phyloP scores from a whole-genome alignment of 345 rosid genomes.

The Euphorbia lathyris region DNA sequence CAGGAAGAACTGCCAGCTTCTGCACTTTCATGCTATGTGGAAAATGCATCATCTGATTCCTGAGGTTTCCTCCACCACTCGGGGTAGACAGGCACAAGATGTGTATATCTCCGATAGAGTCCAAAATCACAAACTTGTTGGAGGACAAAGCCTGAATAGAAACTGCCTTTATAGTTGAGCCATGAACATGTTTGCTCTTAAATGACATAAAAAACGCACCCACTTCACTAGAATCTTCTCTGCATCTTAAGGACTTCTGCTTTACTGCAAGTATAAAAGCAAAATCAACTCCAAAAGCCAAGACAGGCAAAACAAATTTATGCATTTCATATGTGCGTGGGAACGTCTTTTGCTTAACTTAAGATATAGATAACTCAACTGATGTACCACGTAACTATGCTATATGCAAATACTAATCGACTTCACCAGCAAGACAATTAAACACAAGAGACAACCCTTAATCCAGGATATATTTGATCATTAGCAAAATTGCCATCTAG shows the following conservation, averaged over 20 bases:
- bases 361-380: slow-evolving; percentile 14
- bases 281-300: slow-evolving; percentile 17
- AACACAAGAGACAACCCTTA: slow-evolving; percentile 17
- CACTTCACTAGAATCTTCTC: slow-evolving; percentile 41
- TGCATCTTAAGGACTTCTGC: slow-evolving; percentile 44
- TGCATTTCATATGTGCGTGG: slow-evolving; percentile 1
- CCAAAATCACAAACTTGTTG: slow-evolving; percentile 55
- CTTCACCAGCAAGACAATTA: background rate
- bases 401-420: background rate
- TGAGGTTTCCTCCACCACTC: slow-evolving; percentile 35
- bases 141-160: slow-evolving; percentile 57
- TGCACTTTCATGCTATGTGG: slow-evolving; percentile 64
- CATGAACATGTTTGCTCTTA: slow-evolving; percentile 31
- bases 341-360: background rate
- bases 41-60: slow-evolving; percentile 44
- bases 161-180: slow-evolving; percentile 40
- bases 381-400: background rate
- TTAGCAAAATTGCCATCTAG: slow-evolving; percentile 35
- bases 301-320: background rate
- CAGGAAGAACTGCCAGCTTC: slow-evolving; percentile 63
- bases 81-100: slow-evolving; percentile 42
- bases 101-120: slow-evolving; percentile 56
- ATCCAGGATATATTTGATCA: slow-evolving; percentile 14
- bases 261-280: slow-evolving; percentile 47
- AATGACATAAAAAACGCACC: slow-evolving; percentile 47